Evolutionary conservation across 768 basidiomycete genomes (phyloP), one percentile per base, ranked within the genome.

Genomic region (Rhodotorula diobovata): DNA sequence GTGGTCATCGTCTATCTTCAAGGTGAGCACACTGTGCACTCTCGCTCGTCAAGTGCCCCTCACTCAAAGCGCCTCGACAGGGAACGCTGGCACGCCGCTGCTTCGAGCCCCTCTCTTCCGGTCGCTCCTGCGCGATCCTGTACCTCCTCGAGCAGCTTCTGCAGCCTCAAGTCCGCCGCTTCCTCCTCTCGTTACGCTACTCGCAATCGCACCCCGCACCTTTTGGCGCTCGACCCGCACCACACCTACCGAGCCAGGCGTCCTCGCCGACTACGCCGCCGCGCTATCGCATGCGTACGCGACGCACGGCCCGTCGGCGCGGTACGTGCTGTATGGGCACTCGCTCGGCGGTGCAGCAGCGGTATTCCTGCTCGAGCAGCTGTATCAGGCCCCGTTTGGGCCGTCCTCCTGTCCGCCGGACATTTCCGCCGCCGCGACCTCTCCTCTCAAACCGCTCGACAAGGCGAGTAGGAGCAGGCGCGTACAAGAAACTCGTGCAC

Each of bases 21-120:
- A 18, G 39, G 18, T 41, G 25, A 12, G 41, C 18, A 12, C 1
- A 1, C 30, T 8, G 12, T 35, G 15, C 34, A 20, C 30, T 11
- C 14, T 16, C 30, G 34, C 54, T 7, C 6, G 3, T n/a, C n/a
- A 16, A 55, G 10, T 18, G 11, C 28, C 23, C 20, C 32, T 20
- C 46, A 32, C 16, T 63, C 18, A 3, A 28, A 25, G 32, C 12
- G 11, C 2, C 30, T 4, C 14, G 20, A 35, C 67, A 83, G 84
- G 84, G n/a, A 85, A 85, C 68, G 84, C 85, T 7, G 84, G 84
- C 4, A 85, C 84, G 48, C 84, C 85, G 0, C 76, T 85, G 5
- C 79, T 81, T 23, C 83, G 85, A 20, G 67, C 84, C 16, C 83
- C 84, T 2, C 77, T 84, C 50, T 85, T 85, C 73, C 74, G 83